These are phyloP conservation scores for Kwoniella shandongensis DNA, from an alignment of 768 basidiomycete species.

Conservation along the genomic window DNA sequence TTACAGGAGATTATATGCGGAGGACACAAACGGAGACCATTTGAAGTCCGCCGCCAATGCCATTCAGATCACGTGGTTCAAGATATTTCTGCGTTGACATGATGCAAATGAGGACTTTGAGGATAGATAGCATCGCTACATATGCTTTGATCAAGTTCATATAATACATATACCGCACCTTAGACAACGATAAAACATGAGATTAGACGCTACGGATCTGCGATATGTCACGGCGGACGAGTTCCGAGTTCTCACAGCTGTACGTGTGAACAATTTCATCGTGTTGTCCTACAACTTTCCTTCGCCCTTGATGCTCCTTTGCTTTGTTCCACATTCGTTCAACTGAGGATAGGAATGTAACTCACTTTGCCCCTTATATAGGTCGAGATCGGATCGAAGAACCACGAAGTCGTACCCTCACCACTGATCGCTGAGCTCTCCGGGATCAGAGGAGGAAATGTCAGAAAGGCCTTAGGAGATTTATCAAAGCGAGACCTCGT, in stretches of 20 bases:
- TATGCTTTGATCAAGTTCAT: too few species aligned
- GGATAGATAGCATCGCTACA: too few species aligned
- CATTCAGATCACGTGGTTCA: too few species aligned
- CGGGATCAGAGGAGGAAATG: conserved; percentile 84
- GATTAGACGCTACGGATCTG: conserved; percentile 89
- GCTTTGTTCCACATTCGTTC: not conserved
- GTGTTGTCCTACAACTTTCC: not conserved
- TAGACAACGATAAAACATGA: conserved; percentile 61
- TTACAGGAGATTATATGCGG: too few species aligned
- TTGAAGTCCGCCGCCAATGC: too few species aligned
- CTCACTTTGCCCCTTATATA: conserved; percentile 49
- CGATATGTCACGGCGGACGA: conserved; percentile 89
- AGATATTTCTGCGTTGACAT: too few species aligned
- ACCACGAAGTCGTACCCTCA: conserved; percentile 92
- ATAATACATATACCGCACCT: too few species aligned
- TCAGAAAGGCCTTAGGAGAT: conserved; percentile 86
- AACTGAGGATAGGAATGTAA: too few species aligned
- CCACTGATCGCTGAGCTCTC: conserved; percentile 87
- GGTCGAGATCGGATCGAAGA: conserved; percentile 98
- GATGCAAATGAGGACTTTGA: too few species aligned
- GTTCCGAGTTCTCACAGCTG: conserved; percentile 94
- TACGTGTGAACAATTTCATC: conserved; percentile 57
- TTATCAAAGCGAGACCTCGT: conserved; percentile 90
- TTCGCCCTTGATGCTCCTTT: not conserved
- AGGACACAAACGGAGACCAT: too few species aligned